phyloP scores from a whole-genome alignment of 768 basidiomycete genomes.

The Sarcodon sp. region DNA sequence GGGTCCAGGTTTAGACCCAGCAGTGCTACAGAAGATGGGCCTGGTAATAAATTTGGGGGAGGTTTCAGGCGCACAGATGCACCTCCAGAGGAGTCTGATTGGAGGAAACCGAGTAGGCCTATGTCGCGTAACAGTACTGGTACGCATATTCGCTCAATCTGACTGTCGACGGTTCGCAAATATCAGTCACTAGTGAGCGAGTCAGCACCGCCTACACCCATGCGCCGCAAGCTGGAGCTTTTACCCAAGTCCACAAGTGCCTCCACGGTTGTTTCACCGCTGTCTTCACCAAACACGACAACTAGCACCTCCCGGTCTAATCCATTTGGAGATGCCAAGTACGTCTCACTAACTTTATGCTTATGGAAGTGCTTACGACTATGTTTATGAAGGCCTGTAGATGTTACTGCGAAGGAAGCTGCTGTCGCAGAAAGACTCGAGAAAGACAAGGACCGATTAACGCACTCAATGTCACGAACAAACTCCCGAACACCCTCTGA shows the following conservation, averaged over 20 bases:
- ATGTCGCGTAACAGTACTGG: conserved; percentile 29
- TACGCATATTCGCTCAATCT: conserved; percentile 36
- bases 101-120: conserved; percentile 42
- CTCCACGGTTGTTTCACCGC: conserved; percentile 60
- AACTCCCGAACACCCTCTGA: conserved; percentile 19
- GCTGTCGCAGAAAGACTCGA: conserved; percentile 62
- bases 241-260: conserved; percentile 62
- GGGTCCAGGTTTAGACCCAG: conserved; percentile 65
- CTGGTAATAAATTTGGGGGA: conserved; percentile 34
- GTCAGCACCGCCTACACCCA: conserved; percentile 73
- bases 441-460: conserved; percentile 33
- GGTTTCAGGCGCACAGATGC: conserved; percentile 26
- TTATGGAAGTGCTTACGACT: background rate
- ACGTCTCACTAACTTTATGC: conserved; percentile 10
- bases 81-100: conserved; percentile 50
- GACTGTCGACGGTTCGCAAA: conserved; percentile 5
- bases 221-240: conserved; percentile 74
- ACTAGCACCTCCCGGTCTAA: conserved; percentile 36
- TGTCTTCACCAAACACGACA: conserved; percentile 68
- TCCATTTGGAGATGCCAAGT: conserved; percentile 87
- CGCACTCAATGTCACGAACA: conserved; percentile 30
- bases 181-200: conserved; percentile 33
- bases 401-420: conserved; percentile 65
- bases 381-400: conserved; percentile 53
- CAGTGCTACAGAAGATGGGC: conserved; percentile 21